Evolutionary conservation across 176 grass and related monocot genomes (phyloP).

Genomic region (Triticum aestivum): DNA sequence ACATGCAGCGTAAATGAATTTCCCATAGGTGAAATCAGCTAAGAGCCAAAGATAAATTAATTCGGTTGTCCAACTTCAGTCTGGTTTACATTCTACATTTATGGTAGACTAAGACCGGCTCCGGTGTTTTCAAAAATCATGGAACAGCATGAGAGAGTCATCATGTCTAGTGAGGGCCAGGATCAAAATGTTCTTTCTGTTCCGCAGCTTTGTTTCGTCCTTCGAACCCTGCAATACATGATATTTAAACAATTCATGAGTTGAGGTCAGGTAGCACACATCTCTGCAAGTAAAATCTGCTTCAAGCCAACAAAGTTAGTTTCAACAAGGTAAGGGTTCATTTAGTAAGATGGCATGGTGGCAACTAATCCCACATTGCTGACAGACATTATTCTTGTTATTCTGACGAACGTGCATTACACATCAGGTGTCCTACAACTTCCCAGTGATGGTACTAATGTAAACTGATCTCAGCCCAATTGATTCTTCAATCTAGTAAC

Average conservation of each 20-base stretch:
- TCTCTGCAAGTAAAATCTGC: neutral
- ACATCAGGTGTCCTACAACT: neutral
- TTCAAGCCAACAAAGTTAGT: neutral
- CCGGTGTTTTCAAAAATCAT: slow-evolving; percentile 37
- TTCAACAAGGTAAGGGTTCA: neutral
- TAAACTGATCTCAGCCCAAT: neutral
- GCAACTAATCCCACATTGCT: neutral
- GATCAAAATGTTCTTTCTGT: slow-evolving; percentile 46
- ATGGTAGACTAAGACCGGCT: neutral
- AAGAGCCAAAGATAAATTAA: neutral
- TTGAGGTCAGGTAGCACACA: slow-evolving; percentile 6
- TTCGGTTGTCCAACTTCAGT: neutral
- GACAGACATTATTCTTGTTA: neutral
- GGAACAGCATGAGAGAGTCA: neutral
- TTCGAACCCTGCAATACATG: slow-evolving; percentile 48
- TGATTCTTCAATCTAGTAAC: neutral
- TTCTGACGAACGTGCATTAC: neutral
- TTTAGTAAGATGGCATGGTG: neutral
- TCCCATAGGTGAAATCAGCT: neutral
- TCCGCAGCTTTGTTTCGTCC: slow-evolving; percentile 39
- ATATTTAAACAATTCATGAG: slow-evolving; percentile 12
- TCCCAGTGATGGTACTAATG: neutral
- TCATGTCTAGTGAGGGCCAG: slow-evolving; percentile 34
- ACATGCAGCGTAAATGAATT: neutral
- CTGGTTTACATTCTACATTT: neutral